These are phyloP conservation scores for Mycena polygramma DNA, from an alignment of 768 basidiomycete species.

Conservation along the genomic window DNA sequence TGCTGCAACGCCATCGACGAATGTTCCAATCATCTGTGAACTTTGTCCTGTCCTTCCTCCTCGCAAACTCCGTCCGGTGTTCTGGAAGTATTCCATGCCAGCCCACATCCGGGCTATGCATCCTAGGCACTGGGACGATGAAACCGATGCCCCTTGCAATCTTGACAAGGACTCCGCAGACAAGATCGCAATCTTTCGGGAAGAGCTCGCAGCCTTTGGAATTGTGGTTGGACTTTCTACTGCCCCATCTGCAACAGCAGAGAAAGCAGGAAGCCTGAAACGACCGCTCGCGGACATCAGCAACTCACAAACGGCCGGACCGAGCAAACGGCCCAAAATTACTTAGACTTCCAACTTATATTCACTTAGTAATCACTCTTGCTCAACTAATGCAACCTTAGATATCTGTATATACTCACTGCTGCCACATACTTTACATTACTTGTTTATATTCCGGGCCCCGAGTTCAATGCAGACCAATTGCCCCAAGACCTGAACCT, in stretches of 20 bases:
- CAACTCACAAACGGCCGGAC: no score
- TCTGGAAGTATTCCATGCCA: conserved; percentile 14
- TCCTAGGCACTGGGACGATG: conserved; percentile 7
- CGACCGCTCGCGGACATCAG: neutral
- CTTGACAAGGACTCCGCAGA: neutral
- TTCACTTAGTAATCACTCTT: no score
- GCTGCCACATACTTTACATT: no score
- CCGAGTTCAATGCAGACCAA: no score
- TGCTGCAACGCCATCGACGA: neutral
- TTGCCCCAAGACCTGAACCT: no score
- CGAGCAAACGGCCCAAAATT: no score
- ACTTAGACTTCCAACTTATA: no score
- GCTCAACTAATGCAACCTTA: no score
- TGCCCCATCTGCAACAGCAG: neutral
- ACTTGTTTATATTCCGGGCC: no score
- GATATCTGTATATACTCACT: no score
- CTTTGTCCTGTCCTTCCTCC: neutral
- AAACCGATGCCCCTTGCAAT: neutral
- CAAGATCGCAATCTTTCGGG: neutral
- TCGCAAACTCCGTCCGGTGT: conserved; percentile 1
- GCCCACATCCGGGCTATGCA: neutral
- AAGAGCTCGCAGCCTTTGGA: neutral
- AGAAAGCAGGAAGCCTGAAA: neutral
- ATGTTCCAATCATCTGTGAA: neutral
- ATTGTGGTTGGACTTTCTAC: neutral